phyloP scores from a whole-genome alignment of 805 yeast species.

The Candida corydali region DNA sequence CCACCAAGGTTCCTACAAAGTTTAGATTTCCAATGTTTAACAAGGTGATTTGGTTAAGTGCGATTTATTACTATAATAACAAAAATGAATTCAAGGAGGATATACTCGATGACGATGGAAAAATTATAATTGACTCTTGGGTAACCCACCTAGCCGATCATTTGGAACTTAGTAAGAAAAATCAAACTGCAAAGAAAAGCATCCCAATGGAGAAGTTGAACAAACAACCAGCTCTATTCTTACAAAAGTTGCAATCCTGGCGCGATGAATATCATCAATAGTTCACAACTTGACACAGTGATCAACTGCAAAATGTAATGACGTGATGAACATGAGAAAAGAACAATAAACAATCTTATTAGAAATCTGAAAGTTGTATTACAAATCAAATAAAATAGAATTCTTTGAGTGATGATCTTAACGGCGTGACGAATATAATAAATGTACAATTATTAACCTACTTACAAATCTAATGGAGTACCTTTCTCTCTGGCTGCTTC shows the following conservation, averaged over 20 bases:
- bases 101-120: slow-evolving; percentile 12
- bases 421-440: slow-evolving; percentile 6
- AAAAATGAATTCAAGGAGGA: slow-evolving; percentile 15
- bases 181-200: slow-evolving; percentile 26
- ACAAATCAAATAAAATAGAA: not conserved
- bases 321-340: too few relatives aligned
- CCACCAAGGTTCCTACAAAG: slow-evolving; percentile 68
- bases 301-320: too few relatives aligned
- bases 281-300: too few relatives aligned
- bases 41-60: slow-evolving; percentile 65
- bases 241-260: slow-evolving; percentile 7
- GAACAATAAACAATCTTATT: too few relatives aligned
- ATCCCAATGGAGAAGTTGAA: slow-evolving; percentile 26
- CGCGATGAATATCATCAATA: too few relatives aligned
- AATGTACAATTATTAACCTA: slow-evolving; percentile 1
- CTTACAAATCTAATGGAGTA: slow-evolving; percentile 44
- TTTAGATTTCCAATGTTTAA: slow-evolving; percentile 78
- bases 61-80: slow-evolving; percentile 38
- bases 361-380: too few relatives aligned
- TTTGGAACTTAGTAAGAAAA: slow-evolving; percentile 28
- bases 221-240: slow-evolving; percentile 18
- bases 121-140: slow-evolving; percentile 10
- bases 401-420: not conserved
- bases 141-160: slow-evolving; percentile 26
- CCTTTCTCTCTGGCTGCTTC: slow-evolving; percentile 86